phyloP scores from a whole-genome alignment of 768 basidiomycete species.

The Mycena pura region DNA sequence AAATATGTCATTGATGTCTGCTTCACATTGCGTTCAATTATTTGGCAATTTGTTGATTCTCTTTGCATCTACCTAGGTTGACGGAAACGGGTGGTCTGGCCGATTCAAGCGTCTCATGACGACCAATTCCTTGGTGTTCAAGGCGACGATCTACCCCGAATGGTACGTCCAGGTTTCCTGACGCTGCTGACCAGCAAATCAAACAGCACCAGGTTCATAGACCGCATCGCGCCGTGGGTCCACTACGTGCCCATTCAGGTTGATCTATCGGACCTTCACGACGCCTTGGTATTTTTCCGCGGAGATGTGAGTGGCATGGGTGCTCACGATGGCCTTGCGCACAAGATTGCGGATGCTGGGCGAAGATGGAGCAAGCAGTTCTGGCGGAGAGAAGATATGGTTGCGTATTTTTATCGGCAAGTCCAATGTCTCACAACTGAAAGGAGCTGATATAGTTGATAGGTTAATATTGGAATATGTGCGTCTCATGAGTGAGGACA shows the following conservation, averaged over 20 bases:
- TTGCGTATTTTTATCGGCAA: constrained; percentile 58
- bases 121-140: constrained; percentile 68
- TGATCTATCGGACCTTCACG: constrained; percentile 72
- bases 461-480: constrained; percentile 59
- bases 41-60: background rate
- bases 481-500: constrained; percentile 50
- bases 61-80: constrained; percentile 45
- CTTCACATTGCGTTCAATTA: constrained; percentile 17
- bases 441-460: background rate
- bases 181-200: background rate
- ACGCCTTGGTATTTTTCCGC: constrained; percentile 75
- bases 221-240: constrained; percentile 70
- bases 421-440: too few relatives aligned
- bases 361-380: constrained; percentile 55
- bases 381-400: constrained; percentile 62
- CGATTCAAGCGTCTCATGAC: constrained; percentile 71
- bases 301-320: constrained; percentile 63
- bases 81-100: constrained; percentile 75
- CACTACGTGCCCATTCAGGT: constrained; percentile 77
- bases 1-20: constrained; percentile 67
- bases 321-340: constrained; percentile 65
- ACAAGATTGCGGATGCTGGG: constrained; percentile 58
- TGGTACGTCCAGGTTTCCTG: constrained; percentile 48
- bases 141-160: constrained; percentile 76
- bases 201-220: constrained; percentile 53